Base-by-base conservation (phyloP, 148 eudicot species). In the Dysphania ambrosioides region DNA sequence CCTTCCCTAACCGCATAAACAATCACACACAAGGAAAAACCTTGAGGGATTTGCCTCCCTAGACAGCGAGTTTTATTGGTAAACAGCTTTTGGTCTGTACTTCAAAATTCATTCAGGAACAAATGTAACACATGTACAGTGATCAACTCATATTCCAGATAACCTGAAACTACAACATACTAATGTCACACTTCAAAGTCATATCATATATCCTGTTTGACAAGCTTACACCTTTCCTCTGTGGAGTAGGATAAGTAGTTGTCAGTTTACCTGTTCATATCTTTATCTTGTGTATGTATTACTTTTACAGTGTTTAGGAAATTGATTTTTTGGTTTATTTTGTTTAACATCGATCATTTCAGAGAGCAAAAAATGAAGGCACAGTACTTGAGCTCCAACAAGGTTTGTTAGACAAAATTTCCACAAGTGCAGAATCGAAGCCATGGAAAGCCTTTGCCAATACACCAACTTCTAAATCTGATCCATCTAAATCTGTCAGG, bases 381-480 rank as follows among this genome's bases (percentile, higher is more conserved):
- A 75, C 86, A 9, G 85, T 85, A 35, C 73, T 86, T 87, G 94
- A 91, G 67, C 78, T 75, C 64, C 92, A 86, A 62, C 85, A 86
- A 77, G 88, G 85, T 73, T 70, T 83, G 51, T 79, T 77, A 18
- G 83, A 79, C 72, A 84, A 69, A 49, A 81, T 65, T 35, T 66
- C 88, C 53, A n/a, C 82, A 41, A 84, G 80, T 77, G 74, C 85
- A 18, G 96, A 90, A 61, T 19, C 87, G 75, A 78, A 85, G 70
- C 61, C 82, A 56, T 90, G 99, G 99, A 86, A 96, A 79, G 82
- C 97, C 24, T 92, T 96, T 72, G 36, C 91, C 35, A 85, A 81
- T 67, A 69, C 85, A 77, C 85, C 74, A 58, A 68, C 83, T 24
- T 9, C 83, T 42, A 30, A 78, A 30, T 56, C 71, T 53, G 77